A percentile compares a stretch with the other conserved stretches of the same genome.
phyloP scores from a whole-genome alignment of 345 rosid genomes.

The Populus deltoides region DNA sequence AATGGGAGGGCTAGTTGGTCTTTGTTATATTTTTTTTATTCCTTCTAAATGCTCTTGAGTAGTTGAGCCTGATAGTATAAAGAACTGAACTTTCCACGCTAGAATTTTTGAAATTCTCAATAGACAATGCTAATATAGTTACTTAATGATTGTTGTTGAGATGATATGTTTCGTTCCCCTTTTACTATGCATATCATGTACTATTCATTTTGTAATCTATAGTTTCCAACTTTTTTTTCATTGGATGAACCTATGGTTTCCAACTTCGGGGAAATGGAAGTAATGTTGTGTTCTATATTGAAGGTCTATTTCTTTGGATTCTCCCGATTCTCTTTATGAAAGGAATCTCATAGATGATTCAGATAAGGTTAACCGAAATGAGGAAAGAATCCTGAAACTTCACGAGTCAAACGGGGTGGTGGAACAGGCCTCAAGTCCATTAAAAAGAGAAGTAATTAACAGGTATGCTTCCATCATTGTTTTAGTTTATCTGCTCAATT shows the following conservation, averaged over 20 bases:
- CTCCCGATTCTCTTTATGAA: constrained; percentile 23
- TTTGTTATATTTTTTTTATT: not conserved
- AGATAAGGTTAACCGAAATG: constrained; percentile 23
- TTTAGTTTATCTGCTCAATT: not conserved
- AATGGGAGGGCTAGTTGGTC: not conserved
- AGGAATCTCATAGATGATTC: constrained; percentile 25
- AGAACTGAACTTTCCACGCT: not conserved
- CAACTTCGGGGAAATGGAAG: not conserved
- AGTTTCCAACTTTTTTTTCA: not conserved
- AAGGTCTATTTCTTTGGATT: constrained; percentile 28
- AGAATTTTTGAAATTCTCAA: not conserved
- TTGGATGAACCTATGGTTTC: not conserved
- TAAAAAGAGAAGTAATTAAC: constrained; percentile 42
- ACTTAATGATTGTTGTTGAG: not conserved
- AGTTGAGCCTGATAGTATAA: not conserved
- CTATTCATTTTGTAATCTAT: not conserved
- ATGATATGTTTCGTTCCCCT: not conserved
- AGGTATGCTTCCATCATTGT: constrained; percentile 27
- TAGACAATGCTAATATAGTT: not conserved
- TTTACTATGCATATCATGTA: not conserved
- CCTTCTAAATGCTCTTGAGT: not conserved
- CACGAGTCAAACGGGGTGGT: constrained; percentile 33
- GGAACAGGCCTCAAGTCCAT: constrained; percentile 41
- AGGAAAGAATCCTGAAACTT: constrained; percentile 33
- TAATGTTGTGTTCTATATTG: constrained; percentile 19